Percentiles rank a stretch among this genome's conserved stretches.
phyloP scores from a whole-genome alignment of 2,329 filamentous ascomycete species.

The Aspergillus versicolor region DNA sequence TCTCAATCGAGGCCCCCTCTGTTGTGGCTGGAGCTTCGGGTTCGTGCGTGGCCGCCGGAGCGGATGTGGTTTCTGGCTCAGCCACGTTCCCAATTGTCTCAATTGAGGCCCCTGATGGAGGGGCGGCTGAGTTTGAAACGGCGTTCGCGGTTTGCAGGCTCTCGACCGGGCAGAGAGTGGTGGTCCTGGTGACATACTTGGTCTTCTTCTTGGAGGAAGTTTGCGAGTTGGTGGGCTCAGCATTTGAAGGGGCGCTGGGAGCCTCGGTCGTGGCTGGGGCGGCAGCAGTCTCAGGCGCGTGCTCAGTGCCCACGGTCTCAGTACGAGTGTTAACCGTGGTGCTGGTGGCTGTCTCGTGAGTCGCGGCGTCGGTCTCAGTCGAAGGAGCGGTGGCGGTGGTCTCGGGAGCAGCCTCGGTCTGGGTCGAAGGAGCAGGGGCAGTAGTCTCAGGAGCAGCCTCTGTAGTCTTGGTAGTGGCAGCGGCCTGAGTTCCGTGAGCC shows the following conservation, averaged over 20 bases:
- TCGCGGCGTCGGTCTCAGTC: background rate
- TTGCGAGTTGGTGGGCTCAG: background rate
- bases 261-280: background rate
- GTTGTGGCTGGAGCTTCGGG: background rate
- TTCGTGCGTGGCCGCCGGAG: background rate
- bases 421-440: background rate
- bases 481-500: background rate
- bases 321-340: background rate
- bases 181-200: constrained; percentile 8
- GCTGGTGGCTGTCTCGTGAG: background rate
- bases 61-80: background rate
- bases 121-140: background rate
- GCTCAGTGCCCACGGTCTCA: background rate
- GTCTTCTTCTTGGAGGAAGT: constrained; percentile 7
- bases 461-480: background rate
- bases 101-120: background rate
- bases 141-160: background rate
- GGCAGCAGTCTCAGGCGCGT: background rate
- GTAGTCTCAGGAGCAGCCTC: background rate
- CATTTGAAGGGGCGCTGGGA: background rate
- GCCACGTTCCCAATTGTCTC: background rate
- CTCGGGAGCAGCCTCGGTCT: background rate
- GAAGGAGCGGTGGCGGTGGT: background rate
- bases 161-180: constrained; percentile 4
- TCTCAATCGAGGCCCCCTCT: too few species aligned